These are phyloP conservation scores for Hypoxylon cercidicola DNA, from an alignment of 495 filamentous ascomycete genomes.

Conservation along the genomic window DNA sequence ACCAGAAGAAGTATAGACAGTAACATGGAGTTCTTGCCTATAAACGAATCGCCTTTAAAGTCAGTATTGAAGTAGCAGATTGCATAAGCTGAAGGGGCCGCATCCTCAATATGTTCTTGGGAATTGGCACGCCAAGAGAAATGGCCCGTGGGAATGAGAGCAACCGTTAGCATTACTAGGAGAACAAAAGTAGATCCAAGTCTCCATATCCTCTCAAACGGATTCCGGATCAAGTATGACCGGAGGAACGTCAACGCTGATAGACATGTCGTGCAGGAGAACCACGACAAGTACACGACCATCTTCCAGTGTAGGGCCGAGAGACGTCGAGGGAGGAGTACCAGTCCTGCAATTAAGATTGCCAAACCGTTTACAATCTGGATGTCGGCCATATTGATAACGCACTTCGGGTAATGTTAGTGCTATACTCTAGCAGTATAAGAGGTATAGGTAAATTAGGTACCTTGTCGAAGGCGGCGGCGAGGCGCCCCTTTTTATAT, in stretches of 20 bases:
- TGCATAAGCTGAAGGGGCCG: constrained; percentile 16
- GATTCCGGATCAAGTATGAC: constrained; percentile 15
- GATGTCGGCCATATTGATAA: constrained; percentile 11
- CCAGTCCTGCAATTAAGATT: constrained; percentile 4
- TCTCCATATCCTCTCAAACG: constrained; percentile 23
- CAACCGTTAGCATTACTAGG: constrained; percentile 5
- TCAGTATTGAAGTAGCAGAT: constrained; percentile 16
- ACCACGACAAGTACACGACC: constrained; percentile 52
- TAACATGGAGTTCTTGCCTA: constrained; percentile 11
- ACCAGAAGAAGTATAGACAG: constrained; percentile 14
- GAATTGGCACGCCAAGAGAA: neutral
- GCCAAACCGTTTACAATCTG: constrained; percentile 13
- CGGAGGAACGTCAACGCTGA: constrained; percentile 51
- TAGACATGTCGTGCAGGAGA: constrained; percentile 53
- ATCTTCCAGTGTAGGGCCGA: constrained; percentile 53
- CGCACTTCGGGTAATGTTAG: neutral
- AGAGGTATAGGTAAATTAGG: neutral
- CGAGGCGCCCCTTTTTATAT: constrained; percentile 9
- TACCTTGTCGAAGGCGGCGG: constrained; percentile 9
- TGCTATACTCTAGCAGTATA: neutral
- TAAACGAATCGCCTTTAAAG: neutral
- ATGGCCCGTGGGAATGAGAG: constrained; percentile 8
- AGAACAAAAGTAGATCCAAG: constrained; percentile 18
- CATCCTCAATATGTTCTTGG: constrained; percentile 1
- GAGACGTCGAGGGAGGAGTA: neutral